phyloP scores from a whole-genome alignment of 2,329 filamentous ascomycete species.

The Stagonosporopsis chrysanthemi region DNA sequence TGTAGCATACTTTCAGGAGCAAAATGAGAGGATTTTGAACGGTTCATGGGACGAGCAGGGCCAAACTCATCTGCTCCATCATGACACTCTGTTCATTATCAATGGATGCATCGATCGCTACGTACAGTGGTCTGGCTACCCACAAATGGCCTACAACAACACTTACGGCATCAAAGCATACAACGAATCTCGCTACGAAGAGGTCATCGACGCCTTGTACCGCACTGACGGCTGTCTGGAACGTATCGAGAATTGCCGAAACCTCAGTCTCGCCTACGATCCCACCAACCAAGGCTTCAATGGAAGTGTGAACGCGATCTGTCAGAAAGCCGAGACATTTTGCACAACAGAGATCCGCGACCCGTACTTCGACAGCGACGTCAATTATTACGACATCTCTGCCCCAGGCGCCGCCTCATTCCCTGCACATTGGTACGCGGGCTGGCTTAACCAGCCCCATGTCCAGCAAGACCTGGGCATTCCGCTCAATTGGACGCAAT shows the following conservation, averaged over 20 bases:
- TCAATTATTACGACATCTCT: slow-evolving; percentile 66
- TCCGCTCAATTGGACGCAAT: slow-evolving; percentile 64
- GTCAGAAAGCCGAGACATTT: slow-evolving; percentile 54
- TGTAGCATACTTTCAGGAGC: slow-evolving; percentile 59
- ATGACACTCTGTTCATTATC: slow-evolving; percentile 64
- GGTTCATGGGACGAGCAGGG: slow-evolving; percentile 32
- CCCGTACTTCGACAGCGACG: slow-evolving; percentile 54
- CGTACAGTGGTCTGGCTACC: slow-evolving; percentile 58
- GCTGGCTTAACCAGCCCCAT: slow-evolving; percentile 64
- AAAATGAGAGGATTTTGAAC: slow-evolving; percentile 59
- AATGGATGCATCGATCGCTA: slow-evolving; percentile 64
- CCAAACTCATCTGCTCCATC: slow-evolving; percentile 47
- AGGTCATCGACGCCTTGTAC: slow-evolving; percentile 55
- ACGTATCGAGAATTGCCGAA: slow-evolving; percentile 60
- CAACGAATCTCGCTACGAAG: slow-evolving; percentile 57
- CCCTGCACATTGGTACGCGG: slow-evolving; percentile 55
- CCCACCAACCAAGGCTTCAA: slow-evolving; percentile 56
- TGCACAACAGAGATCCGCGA: slow-evolving; percentile 57
- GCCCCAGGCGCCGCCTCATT: slow-evolving; percentile 56
- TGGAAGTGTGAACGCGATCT: slow-evolving; percentile 50
- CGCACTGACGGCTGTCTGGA: slow-evolving; percentile 62
- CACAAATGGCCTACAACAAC: slow-evolving; percentile 64
- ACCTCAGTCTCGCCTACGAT: slow-evolving; percentile 57
- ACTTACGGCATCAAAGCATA: slow-evolving; percentile 64
- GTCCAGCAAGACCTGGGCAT: slow-evolving; percentile 64